phyloP scores from a whole-genome alignment of 164 flowering plant species.

The Buxus sempervirens region DNA sequence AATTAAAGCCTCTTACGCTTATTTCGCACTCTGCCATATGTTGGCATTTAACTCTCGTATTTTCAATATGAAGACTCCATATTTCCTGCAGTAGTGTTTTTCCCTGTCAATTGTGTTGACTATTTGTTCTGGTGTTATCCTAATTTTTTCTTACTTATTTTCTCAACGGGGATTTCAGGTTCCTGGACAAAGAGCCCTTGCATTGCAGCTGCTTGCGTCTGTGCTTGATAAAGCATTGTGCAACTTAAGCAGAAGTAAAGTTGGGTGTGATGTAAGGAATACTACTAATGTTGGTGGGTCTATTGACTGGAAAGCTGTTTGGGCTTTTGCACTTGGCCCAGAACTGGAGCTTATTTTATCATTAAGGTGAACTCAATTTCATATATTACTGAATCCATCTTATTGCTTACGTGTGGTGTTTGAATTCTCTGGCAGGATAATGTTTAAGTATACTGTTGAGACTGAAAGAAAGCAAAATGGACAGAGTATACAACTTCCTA shows the following conservation, averaged over 20 bases:
- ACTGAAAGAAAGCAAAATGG: not conserved
- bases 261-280: slow-evolving; percentile 19
- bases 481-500: too few species aligned
- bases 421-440: not conserved
- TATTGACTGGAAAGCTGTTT: slow-evolving; percentile 88
- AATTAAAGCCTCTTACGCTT: too few species aligned
- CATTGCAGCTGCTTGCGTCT: slow-evolving; percentile 70
- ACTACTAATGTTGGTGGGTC: slow-evolving; percentile 15
- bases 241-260: slow-evolving; percentile 32
- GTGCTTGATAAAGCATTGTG: slow-evolving; percentile 63
- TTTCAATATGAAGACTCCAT: not conserved
- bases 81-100: not conserved
- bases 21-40: too few species aligned
- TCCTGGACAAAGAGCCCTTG: slow-evolving; percentile 87
- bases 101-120: not conserved
- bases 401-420: not conserved
- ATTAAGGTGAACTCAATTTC: slow-evolving; percentile 45
- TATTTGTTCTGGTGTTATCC: not conserved
- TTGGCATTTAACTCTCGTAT: not conserved
- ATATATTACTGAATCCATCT: not conserved
- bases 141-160: slow-evolving; percentile 6
- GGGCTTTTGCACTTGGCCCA: slow-evolving; percentile 97
- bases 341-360: slow-evolving; percentile 92
- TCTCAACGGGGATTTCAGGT: slow-evolving; percentile 44
- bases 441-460: not conserved